Conservation (phyloP, 1,139 yeast genomes). For the Eremothecium gossypii region DNA sequence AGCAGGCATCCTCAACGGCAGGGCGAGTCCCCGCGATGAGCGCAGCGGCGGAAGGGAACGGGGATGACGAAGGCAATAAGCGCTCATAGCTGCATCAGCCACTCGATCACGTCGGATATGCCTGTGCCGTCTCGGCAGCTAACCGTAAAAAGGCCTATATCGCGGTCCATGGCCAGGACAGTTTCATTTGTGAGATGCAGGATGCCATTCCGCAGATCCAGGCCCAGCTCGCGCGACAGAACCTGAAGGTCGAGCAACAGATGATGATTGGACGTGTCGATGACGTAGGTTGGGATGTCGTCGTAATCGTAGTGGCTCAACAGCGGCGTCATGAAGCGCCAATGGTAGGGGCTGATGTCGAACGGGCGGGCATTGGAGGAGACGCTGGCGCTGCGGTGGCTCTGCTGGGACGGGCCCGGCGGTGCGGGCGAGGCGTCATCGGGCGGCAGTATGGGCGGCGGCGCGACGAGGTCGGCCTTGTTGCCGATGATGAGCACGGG, state of each 20-base stretch:
- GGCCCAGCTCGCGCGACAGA: slow-evolving; percentile 15
- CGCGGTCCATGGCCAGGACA: slow-evolving; percentile 13
- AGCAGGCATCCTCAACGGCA: no score
- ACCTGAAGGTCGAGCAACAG: slow-evolving; percentile 14
- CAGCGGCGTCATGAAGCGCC: slow-evolving; percentile 12
- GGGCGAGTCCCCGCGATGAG: no score
- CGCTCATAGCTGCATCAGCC: slow-evolving; percentile 15
- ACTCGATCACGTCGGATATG: slow-evolving; percentile 13
- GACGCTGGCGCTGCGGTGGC: not conserved
- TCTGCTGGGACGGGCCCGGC: slow-evolving; percentile 5
- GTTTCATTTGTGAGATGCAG: slow-evolving; percentile 10
- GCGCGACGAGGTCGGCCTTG: slow-evolving; percentile 14
- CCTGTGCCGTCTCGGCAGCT: slow-evolving; percentile 18
- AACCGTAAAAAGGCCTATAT: slow-evolving; percentile 15
- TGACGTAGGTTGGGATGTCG: slow-evolving; percentile 11
- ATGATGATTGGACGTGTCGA: slow-evolving; percentile 13
- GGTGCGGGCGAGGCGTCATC: slow-evolving; percentile 1
- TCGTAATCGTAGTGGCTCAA: slow-evolving; percentile 15
- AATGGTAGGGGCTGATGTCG: slow-evolving; percentile 4
- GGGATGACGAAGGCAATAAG: not conserved
- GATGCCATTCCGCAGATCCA: slow-evolving; percentile 15
- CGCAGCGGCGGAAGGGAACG: not conserved
- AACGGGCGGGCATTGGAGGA: not conserved
- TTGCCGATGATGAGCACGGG: slow-evolving; percentile 18
- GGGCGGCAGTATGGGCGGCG: not conserved